Base-by-base conservation (phyloP, 768 basidiomycete species). In the Calocybe cyanea region DNA sequence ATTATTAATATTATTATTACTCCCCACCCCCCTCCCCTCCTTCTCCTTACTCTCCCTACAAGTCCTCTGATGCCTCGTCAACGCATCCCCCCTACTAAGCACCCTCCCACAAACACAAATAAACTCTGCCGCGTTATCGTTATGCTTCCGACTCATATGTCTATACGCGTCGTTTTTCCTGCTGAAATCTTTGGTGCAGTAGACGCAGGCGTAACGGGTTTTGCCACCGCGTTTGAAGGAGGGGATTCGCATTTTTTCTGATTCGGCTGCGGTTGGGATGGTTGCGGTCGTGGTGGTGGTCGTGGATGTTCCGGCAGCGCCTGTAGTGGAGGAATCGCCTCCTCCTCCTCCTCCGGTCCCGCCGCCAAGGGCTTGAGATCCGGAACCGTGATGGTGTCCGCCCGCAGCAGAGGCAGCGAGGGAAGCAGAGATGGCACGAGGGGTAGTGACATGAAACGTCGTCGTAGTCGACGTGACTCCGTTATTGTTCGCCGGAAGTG, bases 151-250 rank as follows among this genome's bases (percentile, higher is more conserved):
- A 18, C 44, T 49, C 52, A 53, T 53, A 24, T 53, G 52, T 21
- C 52, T 30, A 8, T 49, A 53, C 38, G 52, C 52, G 18, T 53
- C 52, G 45, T 53, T 53, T 34, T 49, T 49, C n/a, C 52, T 19
- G 4, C 41, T 39, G 33, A 53, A 53, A 20, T 53, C 48, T 25
- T 46, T 49, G 2, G 21, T 4, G 44, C 52, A 53, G 41, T 46
- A 49, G 2, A 53, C 21, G 15, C 52, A 53, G 23, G 41, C 10
- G 38, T 49, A 53, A 2, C 52, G 41, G 7, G 52, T 53, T 25
- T 53, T 53, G 2, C 52, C 48, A 3, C 44, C 48, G 28, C 48
- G 52, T 19, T 49, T 53, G 36, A 49, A 53, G 11, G 44, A 46
- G 5, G 52, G 52, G 7, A 53, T 53, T 13, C 48, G 52, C 48